Evolutionary conservation across 2,329 filamentous ascomycete species (phyloP), one percentile per base, ranked within the genome.

Genomic region (Mollisia scopiformis): DNA sequence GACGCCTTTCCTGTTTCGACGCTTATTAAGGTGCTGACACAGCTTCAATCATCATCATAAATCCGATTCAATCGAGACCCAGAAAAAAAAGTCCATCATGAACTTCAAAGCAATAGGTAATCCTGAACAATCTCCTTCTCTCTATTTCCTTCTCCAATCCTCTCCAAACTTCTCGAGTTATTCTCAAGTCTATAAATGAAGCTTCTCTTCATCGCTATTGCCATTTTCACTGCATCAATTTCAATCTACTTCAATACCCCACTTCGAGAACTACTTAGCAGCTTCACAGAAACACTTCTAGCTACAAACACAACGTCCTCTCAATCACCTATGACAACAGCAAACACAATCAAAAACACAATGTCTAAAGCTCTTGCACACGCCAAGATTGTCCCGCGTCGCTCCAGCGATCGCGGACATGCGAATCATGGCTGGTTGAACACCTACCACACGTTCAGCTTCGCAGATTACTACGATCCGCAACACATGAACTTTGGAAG

Each of bases 371-470:
- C 83, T 39, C 84, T 90, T 62, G 76, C 81, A 37, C 84, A 89
- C 75, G 88, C 87, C 69, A 91, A 90, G 71, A 89, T 96, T 78
- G 85, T 84, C 37, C 88, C 89, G 56, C 90, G 93, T 66, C 86
- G 85, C 61, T 95, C 90, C 68, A 80, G 82, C 61, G 81, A 84
- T 47, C 85, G 93, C 55, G 92, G 92, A 31, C 89, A 93, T 75
- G 84, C 86, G 35, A 86, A 96, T 74, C 91, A 96, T 75, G 91
- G 90, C 75, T 96, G 92, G 92, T 84, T 96, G 8, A 90, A 94
- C 78, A 89, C 88, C 7, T 95, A 90, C 78, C 92, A 96, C 79
- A 91, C 88, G 65, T 96, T 96, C 80, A 89, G 85, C 70, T 96
- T 96, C 75, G 91, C 91, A 43, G 81, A 76, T 39, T 88, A 88